Evolutionary conservation across 768 basidiomycete genomes (phyloP), one percentile per base, ranked within the genome.

Genomic region (Leccinellum rugosiceps): DNA sequence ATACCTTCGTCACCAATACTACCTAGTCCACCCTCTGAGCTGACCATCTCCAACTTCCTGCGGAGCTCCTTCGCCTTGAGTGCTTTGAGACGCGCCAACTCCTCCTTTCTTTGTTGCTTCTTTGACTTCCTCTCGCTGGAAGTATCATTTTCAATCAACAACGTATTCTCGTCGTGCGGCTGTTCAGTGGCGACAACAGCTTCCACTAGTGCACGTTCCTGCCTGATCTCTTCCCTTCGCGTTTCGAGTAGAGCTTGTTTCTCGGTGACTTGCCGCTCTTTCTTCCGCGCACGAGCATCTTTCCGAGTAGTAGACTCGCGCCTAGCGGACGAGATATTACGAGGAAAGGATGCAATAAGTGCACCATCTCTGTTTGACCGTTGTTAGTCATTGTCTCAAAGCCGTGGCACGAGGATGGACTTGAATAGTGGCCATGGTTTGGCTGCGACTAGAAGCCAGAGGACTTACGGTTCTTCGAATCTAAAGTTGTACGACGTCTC

Each of bases 401-500:
- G 32, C 25, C 14, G 17, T 13, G 13, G 35, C 31, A 4, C 35
- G 11, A 30, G 28, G 15, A 26, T 10, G 11, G 21, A 54, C 1
- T 23, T 21, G 15, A 35, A 17, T 35, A 0, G 34, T 35, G 35
- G 17, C 35, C 35, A 35, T 17, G 17, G 0, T n/a, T 38, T 38
- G 0, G 30, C 9, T n/a, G 4, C 17, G 10, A 35, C n/a, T 4
- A 10, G 53, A 19, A 38, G n/a, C 1, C 17, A 62, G 32, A 26
- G 7, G 17, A 85, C 93, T 65, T 66, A 93, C 84, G 92, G 90
- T 73, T 99, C 96, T 72, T 99, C 96, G 70, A 93, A 99, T 53
- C 97, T 86, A 76, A 97, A 97, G 72, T 98, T 98, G 75, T 98
- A 99, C 15, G 90, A 90, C n/a, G 84, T 85, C 75, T 99, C 97